Percentiles rank a stretch among this genome's conserved stretches.
Conservation (phyloP, 2,329 filamentous ascomycete species). For the Geosmithia morbida region DNA sequence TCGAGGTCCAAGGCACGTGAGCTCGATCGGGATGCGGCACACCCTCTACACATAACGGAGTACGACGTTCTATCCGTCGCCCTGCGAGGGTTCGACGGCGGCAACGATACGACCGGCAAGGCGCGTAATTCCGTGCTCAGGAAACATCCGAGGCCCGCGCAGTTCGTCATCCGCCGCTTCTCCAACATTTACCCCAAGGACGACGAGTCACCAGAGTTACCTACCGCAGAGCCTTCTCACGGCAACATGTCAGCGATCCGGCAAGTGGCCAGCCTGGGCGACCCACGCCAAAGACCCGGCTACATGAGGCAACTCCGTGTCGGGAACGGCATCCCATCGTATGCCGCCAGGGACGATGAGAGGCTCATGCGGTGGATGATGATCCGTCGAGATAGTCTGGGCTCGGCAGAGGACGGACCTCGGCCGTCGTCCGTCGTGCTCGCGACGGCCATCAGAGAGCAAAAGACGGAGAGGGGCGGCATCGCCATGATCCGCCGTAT, state of each 20-base stretch:
- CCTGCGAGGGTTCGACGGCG: conserved; percentile 12
- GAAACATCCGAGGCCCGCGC: too few species aligned
- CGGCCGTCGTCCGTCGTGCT: neutral
- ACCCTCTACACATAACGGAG: conserved; percentile 23
- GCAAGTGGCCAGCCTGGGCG: neutral
- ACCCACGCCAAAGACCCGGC: neutral
- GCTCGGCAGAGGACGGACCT: neutral
- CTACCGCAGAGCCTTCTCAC: neutral
- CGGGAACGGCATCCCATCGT: conserved; percentile 15
- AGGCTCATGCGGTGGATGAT: conserved; percentile 21
- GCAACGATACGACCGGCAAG: neutral
- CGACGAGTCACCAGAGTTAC: neutral
- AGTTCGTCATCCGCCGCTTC: neutral
- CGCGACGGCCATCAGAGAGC: conserved; percentile 6
- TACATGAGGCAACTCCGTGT: conserved; percentile 8
- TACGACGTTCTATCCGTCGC: conserved; percentile 27
- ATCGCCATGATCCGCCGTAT: conserved; percentile 11
- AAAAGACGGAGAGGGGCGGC: neutral
- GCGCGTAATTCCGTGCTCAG: neutral
- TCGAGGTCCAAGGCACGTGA: neutral
- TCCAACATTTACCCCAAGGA: neutral
- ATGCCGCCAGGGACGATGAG: conserved; percentile 12
- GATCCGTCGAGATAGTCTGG: conserved; percentile 6
- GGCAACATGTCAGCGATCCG: neutral
- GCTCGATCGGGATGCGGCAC: conserved; percentile 2